Conservation (phyloP, 768 basidiomycete genomes). For the Psilocybe tampanensis region DNA sequence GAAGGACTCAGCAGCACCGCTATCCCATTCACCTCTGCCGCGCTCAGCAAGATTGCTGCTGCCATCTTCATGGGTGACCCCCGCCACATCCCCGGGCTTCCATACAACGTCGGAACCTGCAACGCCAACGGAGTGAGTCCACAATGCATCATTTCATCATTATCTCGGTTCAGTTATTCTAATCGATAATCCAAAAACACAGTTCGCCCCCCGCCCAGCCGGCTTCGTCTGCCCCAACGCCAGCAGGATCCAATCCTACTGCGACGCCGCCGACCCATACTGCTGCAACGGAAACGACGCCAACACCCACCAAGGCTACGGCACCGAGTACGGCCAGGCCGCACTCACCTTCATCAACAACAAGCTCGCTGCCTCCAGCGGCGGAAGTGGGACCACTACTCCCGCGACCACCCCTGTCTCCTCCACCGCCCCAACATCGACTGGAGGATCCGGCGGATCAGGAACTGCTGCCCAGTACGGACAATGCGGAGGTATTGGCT, state of each 20-base stretch:
- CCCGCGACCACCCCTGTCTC: conserved; percentile 3
- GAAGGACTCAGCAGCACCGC: conserved; percentile 30
- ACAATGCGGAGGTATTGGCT: conserved; percentile 26
- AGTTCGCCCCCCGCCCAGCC: conserved; percentile 35
- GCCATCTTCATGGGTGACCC: conserved; percentile 39
- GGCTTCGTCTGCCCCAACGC: conserved; percentile 21
- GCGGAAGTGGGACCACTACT: conserved; percentile 7
- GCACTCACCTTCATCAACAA: conserved; percentile 32
- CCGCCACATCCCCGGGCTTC: conserved; percentile 30
- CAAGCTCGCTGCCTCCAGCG: conserved; percentile 24
- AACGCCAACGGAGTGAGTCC: conserved; percentile 30
- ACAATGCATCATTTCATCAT: no score
- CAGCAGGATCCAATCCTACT: conserved; percentile 19
- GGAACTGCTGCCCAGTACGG: conserved; percentile 21
- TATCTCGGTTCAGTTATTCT: no score
- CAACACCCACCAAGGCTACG: conserved; percentile 34
- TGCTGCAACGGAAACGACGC: conserved; percentile 35
- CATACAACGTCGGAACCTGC: conserved; percentile 36
- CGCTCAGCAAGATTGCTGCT: conserved; percentile 32
- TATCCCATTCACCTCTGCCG: conserved; percentile 29
- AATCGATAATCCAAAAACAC: not conserved
- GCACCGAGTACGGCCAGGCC: conserved; percentile 30
- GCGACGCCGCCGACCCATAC: conserved; percentile 35
- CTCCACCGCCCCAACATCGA: not conserved
- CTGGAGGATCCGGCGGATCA: no score